Evolutionary conservation across 2,329 filamentous ascomycete genomes (phyloP).

Genomic region (Bipolaris oryzae): DNA sequence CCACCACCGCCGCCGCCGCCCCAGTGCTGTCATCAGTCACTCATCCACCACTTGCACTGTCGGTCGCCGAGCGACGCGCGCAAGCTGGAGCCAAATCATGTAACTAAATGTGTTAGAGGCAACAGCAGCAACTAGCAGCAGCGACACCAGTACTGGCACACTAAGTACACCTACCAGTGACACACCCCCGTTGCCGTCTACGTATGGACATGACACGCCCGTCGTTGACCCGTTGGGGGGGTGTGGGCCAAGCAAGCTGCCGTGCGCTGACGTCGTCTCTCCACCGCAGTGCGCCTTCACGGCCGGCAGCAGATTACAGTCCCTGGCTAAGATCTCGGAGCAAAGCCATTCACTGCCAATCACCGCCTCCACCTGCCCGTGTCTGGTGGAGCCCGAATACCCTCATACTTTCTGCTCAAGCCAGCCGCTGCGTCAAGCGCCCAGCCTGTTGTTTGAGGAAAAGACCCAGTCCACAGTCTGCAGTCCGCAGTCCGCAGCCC

Average conservation of each 20-base stretch:
- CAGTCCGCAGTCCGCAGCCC: constrained; percentile 27
- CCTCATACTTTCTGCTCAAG: constrained; percentile 25
- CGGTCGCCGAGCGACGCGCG: too few relatives aligned
- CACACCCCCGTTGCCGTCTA: neutral
- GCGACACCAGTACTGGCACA: too few relatives aligned
- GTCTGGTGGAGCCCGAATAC: constrained; percentile 21
- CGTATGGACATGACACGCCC: neutral
- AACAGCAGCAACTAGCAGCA: too few relatives aligned
- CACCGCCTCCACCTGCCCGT: constrained; percentile 17
- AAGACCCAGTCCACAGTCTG: constrained; percentile 27
- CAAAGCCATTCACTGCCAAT: constrained; percentile 22
- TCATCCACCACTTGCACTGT: too few relatives aligned
- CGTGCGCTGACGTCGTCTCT: constrained; percentile 35
- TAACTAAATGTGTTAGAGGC: too few relatives aligned
- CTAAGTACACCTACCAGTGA: neutral
- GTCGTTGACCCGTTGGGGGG: neutral
- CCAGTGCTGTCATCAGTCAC: too few relatives aligned
- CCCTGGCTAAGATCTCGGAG: constrained; percentile 26
- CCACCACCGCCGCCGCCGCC: too few relatives aligned
- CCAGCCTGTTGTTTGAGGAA: constrained; percentile 29
- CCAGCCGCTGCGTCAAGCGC: constrained; percentile 22
- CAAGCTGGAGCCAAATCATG: too few relatives aligned
- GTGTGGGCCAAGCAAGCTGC: constrained; percentile 17
- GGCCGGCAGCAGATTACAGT: constrained; percentile 25
- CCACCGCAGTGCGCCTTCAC: constrained; percentile 14